Evolutionary conservation across 495 filamentous ascomycete species (phyloP).

Genomic region (Tetracladium setigerum): DNA sequence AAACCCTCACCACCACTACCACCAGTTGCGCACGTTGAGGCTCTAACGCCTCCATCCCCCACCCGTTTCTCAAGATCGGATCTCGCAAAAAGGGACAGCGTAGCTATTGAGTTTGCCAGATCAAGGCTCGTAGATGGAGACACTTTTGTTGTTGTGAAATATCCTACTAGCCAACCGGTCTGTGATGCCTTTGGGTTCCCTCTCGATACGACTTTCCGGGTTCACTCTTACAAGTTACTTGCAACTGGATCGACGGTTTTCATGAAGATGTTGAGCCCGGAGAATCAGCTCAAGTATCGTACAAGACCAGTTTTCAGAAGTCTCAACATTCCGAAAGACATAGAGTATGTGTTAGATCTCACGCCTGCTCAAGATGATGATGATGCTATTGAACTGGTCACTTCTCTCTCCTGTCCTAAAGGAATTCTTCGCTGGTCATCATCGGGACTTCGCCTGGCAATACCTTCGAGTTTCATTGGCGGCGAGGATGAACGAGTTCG

Average conservation of each 20-base stretch:
- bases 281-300: conserved; percentile 23
- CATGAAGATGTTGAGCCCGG: conserved; percentile 28
- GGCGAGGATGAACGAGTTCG: conserved; percentile 7
- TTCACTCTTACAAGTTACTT: conserved; percentile 33
- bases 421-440: conserved; percentile 37
- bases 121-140: conserved; percentile 27
- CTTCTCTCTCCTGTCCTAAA: conserved; percentile 40
- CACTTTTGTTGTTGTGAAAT: conserved; percentile 42
- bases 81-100: neutral
- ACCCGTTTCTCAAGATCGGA: neutral
- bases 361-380: conserved; percentile 43
- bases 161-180: conserved; percentile 8
- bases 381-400: conserved; percentile 41
- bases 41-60: no score
- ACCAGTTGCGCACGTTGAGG: conserved; percentile 10
- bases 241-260: conserved; percentile 33
- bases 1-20: no score
- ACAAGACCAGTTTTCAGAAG: neutral
- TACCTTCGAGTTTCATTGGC: conserved; percentile 8
- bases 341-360: conserved; percentile 45
- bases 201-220: conserved; percentile 20
- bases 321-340: conserved; percentile 22
- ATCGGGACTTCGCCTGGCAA: conserved; percentile 20
- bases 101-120: conserved; percentile 4
- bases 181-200: conserved; percentile 21